Base-by-base conservation (phyloP, 2,329 filamentous ascomycete genomes). In the Clonostachys rhizophaga region DNA sequence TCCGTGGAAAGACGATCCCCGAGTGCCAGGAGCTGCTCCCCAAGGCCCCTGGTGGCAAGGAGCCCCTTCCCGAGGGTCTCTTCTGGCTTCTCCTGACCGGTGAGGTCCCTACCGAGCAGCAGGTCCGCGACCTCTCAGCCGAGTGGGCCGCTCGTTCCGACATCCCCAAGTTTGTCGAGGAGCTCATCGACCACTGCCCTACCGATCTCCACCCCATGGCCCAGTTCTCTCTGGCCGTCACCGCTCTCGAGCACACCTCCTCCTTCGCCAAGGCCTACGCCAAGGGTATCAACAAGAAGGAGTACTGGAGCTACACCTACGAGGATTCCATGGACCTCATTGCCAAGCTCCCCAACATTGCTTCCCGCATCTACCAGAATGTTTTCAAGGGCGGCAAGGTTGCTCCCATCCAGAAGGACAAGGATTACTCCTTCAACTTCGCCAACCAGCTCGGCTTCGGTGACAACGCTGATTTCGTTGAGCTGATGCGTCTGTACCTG, bases 361-460 rank as follows among this genome's bases (percentile, higher is more conserved):
- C 94, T 55, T 80, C 94, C 55, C 90, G 91, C 78, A 99, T 99
- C 83, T 99, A 99, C 86, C 94, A 95, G 80, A 99, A 99, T 73
- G 87, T 97, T 71, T 99, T 95, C 89, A 96, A 97, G 86, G 94
- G 95, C 67, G 94, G 94, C 77, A 97, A 97, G 86, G 92, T 99
- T 58, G 89, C 90, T 51, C 71, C 91, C 47, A 83, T 96, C 70
- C 86, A 97, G 81, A 95, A 96, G 83, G 92, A 97, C 79, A 94
- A 97, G 88, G 94, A 99, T 70, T 99, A 96, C 80, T 83, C 86
- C 62, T 99, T 87, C 89, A 99, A 99, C 87, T 89, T 99, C 70
- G 91, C 94, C 75, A 97, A 97, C 85, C 91, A 96, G 84, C 90
- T 99, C 61, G 94, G 94, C 64, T 99, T 94, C 70, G 88, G 88